A percentile compares a stretch with the other conserved stretches of the same genome.
Conservation (phyloP, 2,329 filamentous ascomycete genomes). For the Hirsutella thompsonii region DNA sequence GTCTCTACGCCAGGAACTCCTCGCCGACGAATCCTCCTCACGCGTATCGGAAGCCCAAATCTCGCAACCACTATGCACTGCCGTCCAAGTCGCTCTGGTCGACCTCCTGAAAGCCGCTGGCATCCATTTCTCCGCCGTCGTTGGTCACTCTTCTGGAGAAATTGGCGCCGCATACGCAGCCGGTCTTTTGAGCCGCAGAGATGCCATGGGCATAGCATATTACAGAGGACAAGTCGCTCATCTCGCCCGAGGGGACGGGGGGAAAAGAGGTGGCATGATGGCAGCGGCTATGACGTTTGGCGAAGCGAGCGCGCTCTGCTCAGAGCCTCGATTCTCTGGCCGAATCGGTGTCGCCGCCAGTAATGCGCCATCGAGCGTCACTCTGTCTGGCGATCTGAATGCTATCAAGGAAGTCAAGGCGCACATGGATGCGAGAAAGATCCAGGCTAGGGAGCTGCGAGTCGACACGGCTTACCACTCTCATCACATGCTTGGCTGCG, state of each 20-base stretch:
- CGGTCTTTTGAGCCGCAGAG: constrained; percentile 3
- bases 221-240: constrained; percentile 2
- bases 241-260: neutral
- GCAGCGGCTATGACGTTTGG: constrained; percentile 8
- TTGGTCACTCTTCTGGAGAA: constrained; percentile 28
- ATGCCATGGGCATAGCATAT: constrained; percentile 5
- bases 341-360: constrained; percentile 19
- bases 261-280: constrained; percentile 7
- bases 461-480: constrained; percentile 29
- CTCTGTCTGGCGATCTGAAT: constrained; percentile 17
- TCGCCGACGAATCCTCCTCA: neutral
- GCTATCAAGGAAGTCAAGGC: constrained; percentile 12
- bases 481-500: constrained; percentile 19
- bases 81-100: constrained; percentile 26
- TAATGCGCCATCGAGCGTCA: constrained; percentile 11
- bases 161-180: constrained; percentile 27
- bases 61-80: constrained; percentile 20
- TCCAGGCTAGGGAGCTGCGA: constrained; percentile 17
- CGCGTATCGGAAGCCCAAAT: constrained; percentile 3
- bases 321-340: constrained; percentile 8
- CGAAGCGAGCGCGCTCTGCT: constrained; percentile 2
- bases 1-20: constrained; percentile 1
- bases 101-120: constrained; percentile 19
- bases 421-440: constrained; percentile 10
- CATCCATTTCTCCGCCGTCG: constrained; percentile 16